Evolutionary conservation across 768 basidiomycete species (phyloP).

Genomic region (Mycena pura): DNA sequence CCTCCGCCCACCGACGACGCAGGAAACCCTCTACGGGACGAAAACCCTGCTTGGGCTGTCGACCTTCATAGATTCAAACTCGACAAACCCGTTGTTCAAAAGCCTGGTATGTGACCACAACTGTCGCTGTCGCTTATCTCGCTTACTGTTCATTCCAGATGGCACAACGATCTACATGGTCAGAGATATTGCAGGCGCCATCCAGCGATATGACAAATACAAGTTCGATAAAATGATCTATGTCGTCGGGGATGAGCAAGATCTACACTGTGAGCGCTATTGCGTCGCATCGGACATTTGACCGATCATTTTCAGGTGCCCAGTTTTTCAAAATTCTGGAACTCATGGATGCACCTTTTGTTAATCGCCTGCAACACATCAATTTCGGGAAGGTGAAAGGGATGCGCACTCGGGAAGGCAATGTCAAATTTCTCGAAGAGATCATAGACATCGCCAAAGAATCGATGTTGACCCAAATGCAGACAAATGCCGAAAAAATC

Average conservation of each 20-base stretch:
- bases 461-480: background rate
- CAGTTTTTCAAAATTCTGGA: slow-evolving; percentile 2
- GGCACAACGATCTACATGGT: slow-evolving; percentile 63
- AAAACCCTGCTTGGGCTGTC: background rate
- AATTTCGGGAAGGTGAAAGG: slow-evolving; percentile 2
- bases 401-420: background rate
- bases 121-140: background rate
- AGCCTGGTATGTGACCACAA: slow-evolving; percentile 27
- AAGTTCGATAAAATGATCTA: slow-evolving; percentile 71
- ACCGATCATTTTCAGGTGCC: background rate
- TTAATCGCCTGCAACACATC: background rate
- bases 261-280: background rate
- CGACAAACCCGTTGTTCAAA: slow-evolving; percentile 46
- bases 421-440: background rate
- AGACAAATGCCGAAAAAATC: background rate
- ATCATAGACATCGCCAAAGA: background rate
- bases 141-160: slow-evolving; percentile 32
- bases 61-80: slow-evolving; percentile 31
- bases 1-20: background rate
- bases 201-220: slow-evolving; percentile 72
- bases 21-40: background rate
- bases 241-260: slow-evolving; percentile 44
- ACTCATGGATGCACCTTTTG: background rate
- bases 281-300: background rate
- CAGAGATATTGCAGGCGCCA: slow-evolving; percentile 77